These are phyloP conservation scores for Talaromyces sp. DNA, from an alignment of 2,329 filamentous ascomycete genomes.

Conservation along the genomic window DNA sequence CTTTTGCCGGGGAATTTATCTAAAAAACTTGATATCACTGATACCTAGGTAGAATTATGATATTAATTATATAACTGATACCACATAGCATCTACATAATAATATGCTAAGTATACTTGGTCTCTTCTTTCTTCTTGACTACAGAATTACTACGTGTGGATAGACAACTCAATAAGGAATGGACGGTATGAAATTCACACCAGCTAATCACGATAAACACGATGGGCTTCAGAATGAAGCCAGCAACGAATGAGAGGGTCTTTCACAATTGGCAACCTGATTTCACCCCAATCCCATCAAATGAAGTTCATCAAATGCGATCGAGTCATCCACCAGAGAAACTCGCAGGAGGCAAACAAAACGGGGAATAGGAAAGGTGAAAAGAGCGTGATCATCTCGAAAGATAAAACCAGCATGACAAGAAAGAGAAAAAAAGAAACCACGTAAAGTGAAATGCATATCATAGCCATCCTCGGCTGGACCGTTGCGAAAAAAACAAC, in stretches of 20 bases:
- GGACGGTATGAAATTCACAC: conserved; percentile 21
- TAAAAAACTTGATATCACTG: no score
- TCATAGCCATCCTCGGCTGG: conserved; percentile 16
- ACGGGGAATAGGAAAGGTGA: conserved; percentile 1
- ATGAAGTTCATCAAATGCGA: neutral
- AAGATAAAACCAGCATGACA: neutral
- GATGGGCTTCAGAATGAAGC: neutral
- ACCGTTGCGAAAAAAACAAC: conserved; percentile 10
- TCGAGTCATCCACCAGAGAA: neutral
- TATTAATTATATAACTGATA: no score
- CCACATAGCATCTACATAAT: no score
- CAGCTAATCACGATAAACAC: conserved; percentile 2
- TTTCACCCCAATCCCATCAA: neutral
- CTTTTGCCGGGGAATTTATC: neutral
- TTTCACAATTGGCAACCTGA: no score
- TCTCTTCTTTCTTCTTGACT: no score
- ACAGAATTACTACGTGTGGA: no score
- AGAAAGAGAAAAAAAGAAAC: conserved; percentile 1
- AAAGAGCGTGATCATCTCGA: conserved; percentile 6
- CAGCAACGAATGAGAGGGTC: neutral
- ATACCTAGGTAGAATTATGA: no score
- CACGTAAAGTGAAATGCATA: conserved; percentile 10
- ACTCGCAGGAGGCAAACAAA: neutral
- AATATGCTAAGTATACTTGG: no score
- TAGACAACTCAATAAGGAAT: conserved; percentile 9